Conservation (phyloP, 108 stramenopile genomes). For the Skeletonema costatum region DNA sequence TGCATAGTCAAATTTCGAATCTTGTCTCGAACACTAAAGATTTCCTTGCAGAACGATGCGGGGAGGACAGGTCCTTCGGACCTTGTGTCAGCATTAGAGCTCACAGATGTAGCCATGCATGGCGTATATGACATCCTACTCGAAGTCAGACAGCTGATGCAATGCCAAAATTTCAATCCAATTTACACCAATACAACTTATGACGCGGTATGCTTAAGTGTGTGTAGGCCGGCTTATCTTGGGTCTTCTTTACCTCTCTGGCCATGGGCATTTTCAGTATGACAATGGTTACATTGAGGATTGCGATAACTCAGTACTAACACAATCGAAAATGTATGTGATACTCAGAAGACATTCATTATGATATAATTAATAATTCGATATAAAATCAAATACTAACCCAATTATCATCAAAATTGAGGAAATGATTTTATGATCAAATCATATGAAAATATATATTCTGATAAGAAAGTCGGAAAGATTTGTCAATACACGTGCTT, state of each 20-base stretch:
- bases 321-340: not conserved
- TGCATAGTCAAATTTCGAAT: constrained; percentile 12
- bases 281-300: constrained; percentile 31
- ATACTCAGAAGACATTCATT: no score
- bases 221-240: constrained; percentile 27
- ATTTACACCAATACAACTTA: constrained; percentile 26
- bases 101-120: constrained; percentile 19
- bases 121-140: constrained; percentile 7
- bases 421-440: no score
- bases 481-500: no score
- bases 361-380: no score
- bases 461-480: no score
- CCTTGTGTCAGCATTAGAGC: constrained; percentile 15
- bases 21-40: not conserved
- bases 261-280: constrained; percentile 34
- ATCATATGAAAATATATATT: no score
- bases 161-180: constrained; percentile 34
- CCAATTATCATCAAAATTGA: no score
- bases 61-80: constrained; percentile 12
- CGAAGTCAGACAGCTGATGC: constrained; percentile 16
- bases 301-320: constrained; percentile 21
- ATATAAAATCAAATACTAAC: no score
- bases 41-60: constrained; percentile 11
- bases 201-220: constrained; percentile 32
- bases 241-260: constrained; percentile 34